Base-by-base conservation (phyloP, 805 yeast species). In the Wickerhamomyces ciferrii region DNA sequence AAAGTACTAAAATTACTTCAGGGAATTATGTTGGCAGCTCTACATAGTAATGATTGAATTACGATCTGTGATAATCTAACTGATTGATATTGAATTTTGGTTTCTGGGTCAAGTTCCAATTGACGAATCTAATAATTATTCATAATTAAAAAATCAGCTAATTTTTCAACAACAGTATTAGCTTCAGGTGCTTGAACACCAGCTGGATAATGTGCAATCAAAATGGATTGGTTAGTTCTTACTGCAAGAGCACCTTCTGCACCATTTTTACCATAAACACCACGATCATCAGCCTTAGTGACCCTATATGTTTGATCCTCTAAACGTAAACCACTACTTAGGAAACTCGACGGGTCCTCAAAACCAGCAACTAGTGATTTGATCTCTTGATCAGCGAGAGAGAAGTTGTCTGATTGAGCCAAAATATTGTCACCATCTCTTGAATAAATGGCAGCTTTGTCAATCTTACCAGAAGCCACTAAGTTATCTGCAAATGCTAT, bases 141-240 rank as follows among this genome's bases (percentile, higher is more conserved):
- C 60, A 89, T 74, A 64, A 92, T 89, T 70, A 94, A 78, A 63
- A 94, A 91, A 66, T 94, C 98, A 41, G 96, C 98, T 72, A 94
- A 77, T 62, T 89, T 92, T 68, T 94, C 99, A 47, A 92, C 96
- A 53, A 91, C 87, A 60, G 85, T 81, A 49, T 97, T 87, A 44
- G 98, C 98, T 64, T 88, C 96, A 57, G 96, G 96, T 27, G 98
- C 88, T 66, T 84, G 92, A 41, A 87, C 85, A 46, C 91, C 91
- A 13, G 87, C 79, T 14, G 96, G 94, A 65, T 94, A 94, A 68
- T 94, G 98, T 15, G 94, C 97, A 58, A 94, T 71, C 62, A 94
- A 70, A 47, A 94, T 81, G 27, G 97, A 89, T 70, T 92, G 98
- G 62, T 82, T 87, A 46, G 98, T 90, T 76, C 96, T 87, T 41